phyloP scores from a whole-genome alignment of 306 rosid genomes.

The Biancaea sappan region DNA sequence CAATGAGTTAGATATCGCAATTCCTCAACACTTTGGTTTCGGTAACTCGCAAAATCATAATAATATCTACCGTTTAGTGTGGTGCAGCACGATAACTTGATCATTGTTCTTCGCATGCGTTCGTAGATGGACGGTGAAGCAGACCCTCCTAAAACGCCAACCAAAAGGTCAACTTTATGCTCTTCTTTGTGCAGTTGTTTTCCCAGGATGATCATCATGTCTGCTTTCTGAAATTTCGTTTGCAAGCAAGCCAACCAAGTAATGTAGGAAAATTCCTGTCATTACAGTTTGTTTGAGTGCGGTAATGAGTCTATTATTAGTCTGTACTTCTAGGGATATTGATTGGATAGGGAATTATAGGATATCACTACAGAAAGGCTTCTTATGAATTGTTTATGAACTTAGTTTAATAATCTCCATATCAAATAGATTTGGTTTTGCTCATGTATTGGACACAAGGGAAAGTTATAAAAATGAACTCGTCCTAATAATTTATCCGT shows the following conservation, averaged over 20 bases:
- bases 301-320: slow-evolving; percentile 7
- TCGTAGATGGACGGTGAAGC: slow-evolving; percentile 35
- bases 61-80: not conserved
- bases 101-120: not conserved
- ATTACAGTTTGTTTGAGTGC: slow-evolving; percentile 17
- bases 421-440: not conserved
- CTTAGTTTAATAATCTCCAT: not conserved
- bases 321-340: not conserved
- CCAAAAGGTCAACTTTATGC: slow-evolving; percentile 25
- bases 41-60: not conserved
- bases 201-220: not conserved
- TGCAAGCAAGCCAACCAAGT: not conserved
- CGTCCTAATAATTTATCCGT: not conserved
- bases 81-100: not conserved
- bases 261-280: slow-evolving; percentile 26
- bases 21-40: not conserved
- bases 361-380: not conserved
- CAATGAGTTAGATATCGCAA: not conserved
- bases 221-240: not conserved
- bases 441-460: not conserved
- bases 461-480: not conserved
- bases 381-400: not conserved
- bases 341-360: not conserved
- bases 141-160: slow-evolving; percentile 19
- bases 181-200: not conserved